Percentiles rank a stretch among this genome's conserved stretches.
phyloP scores from a whole-genome alignment of 768 basidiomycete genomes.

The Trametes villosa region DNA sequence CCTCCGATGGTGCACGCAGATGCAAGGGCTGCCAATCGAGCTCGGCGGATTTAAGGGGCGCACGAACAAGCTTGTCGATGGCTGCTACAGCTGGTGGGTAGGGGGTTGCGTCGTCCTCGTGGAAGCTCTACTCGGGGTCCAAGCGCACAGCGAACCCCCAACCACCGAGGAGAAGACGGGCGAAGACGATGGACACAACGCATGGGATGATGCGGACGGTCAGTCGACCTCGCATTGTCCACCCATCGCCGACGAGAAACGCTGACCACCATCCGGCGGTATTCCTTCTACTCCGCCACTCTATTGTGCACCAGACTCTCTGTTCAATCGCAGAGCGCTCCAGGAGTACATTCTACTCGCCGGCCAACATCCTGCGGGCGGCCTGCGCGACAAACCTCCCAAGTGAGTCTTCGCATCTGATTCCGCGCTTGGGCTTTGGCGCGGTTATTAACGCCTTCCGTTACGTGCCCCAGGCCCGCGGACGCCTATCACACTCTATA shows the following conservation, averaged over 20 bases:
- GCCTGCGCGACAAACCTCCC: conserved; percentile 93
- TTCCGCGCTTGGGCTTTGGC: neutral
- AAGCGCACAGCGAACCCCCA: conserved; percentile 21
- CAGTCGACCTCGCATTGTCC: conserved; percentile 21
- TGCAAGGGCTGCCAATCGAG: conserved; percentile 85
- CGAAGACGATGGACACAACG: conserved; percentile 39
- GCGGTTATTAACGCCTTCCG: neutral
- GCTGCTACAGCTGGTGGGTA: conserved; percentile 99
- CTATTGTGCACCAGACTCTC: conserved; percentile 39
- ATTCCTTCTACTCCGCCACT: neutral
- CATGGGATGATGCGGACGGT: conserved; percentile 81
- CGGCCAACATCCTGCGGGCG: conserved; percentile 85
- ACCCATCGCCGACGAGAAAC: neutral
- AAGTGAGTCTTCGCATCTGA: conserved; percentile 56
- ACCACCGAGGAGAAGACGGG: conserved; percentile 33
- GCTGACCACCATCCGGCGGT: neutral
- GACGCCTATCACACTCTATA: conserved; percentile 96
- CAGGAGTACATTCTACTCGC: conserved; percentile 89
- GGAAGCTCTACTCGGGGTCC: conserved; percentile 51
- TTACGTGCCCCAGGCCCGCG: conserved; percentile 54
- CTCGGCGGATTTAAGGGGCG: conserved; percentile 92
- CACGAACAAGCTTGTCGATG: conserved; percentile 98
- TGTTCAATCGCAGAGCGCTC: conserved; percentile 68
- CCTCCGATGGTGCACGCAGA: conserved; percentile 79
- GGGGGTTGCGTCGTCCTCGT: conserved; percentile 85